phyloP scores from a whole-genome alignment of 202 grass and related monocot genomes.

The Sporobolus alterniflorus region DNA sequence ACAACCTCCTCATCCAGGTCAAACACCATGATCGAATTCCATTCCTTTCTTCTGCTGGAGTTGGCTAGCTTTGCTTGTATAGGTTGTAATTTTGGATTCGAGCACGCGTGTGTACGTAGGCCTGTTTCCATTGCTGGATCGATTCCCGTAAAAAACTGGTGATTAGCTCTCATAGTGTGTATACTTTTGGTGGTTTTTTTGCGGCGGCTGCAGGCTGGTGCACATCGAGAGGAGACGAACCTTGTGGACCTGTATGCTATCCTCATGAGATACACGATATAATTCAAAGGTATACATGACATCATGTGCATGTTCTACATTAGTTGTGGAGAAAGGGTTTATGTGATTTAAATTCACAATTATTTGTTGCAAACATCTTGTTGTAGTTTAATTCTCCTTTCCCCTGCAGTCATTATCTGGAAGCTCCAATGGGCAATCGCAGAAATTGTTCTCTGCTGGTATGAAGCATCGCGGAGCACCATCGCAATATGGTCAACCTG shows the following conservation, averaged over 20 bases:
- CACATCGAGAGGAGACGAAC: conserved; percentile 92
- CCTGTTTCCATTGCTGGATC: not conserved
- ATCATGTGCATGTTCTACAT: conserved; percentile 6
- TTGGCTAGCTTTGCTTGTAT: not conserved
- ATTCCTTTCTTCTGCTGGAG: not conserved
- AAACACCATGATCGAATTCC: conserved; percentile 15
- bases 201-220: conserved; percentile 63
- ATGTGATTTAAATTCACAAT: conserved; percentile 9
- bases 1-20: conserved; percentile 93
- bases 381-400: conserved; percentile 13
- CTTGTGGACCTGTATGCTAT: conserved; percentile 89
- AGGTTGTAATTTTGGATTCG: not conserved
- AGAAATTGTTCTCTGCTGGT: conserved; percentile 40
- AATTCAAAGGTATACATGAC: conserved; percentile 42
- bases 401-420: conserved; percentile 52
- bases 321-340: not conserved
- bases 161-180: conserved; percentile 13
- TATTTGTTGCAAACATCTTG: not conserved
- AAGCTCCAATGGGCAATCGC: conserved; percentile 46
- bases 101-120: not conserved
- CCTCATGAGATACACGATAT: conserved; percentile 86
- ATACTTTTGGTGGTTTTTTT: conserved; percentile 20
- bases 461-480: conserved; percentile 51
- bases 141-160: not conserved
- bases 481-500: conserved; percentile 35